Evolutionary conservation across 129 eudicot species (phyloP), one percentile per base, ranked within the genome.

Genomic region (Sambucus nigra): DNA sequence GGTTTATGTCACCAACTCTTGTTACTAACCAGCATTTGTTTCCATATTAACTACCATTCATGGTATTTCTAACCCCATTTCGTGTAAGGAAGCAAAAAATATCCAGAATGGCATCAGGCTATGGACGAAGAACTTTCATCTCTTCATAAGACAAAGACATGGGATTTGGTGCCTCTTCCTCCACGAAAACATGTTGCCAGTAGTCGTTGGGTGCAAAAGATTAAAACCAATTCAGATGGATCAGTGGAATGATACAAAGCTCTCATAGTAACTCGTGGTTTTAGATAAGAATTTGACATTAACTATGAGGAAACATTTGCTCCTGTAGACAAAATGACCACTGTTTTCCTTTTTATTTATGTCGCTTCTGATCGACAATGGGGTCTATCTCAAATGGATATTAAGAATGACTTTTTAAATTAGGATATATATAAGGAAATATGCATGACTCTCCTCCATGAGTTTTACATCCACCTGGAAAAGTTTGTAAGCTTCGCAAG

Each of bases 281-380:
- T 31, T 19, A 19, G 27, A 16, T 27, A 55, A 20, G 45, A 55
- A 26, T 55, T 29, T 55, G 60, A 5, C 7, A 18, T 55, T 2
- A 46, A 55, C 32, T 52, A 52, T n/a, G 12, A 52, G 9, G 40
- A 27, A 32, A 55, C 26, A 7, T 29, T 33, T 55, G 46, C 18
- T 2, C 46, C 5, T 5, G 27, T 20, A 7, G 26, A 16, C 23
- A 46, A n/a, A 5, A 19, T 51, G 29, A 51, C 31, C 13, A 7
- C 56, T 1, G 28, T 24, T 51, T n/a, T 5, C 32, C 3, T 24
- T 13, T 3, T 1, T 15, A 24, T 3, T 51, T 0, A 8, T 5
- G 13, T 25, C 14, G 3, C n/a, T n/a, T n/a, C n/a, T n/a, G n/a
- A n/a, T n/a, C n/a, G n/a, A n/a, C n/a, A n/a, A n/a, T n/a, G n/a